A percentile compares a stretch with the other conserved stretches of the same genome.
These are phyloP conservation scores for Hydnum rufescens DNA, from an alignment of 768 basidiomycete species.

Conservation along the genomic window DNA sequence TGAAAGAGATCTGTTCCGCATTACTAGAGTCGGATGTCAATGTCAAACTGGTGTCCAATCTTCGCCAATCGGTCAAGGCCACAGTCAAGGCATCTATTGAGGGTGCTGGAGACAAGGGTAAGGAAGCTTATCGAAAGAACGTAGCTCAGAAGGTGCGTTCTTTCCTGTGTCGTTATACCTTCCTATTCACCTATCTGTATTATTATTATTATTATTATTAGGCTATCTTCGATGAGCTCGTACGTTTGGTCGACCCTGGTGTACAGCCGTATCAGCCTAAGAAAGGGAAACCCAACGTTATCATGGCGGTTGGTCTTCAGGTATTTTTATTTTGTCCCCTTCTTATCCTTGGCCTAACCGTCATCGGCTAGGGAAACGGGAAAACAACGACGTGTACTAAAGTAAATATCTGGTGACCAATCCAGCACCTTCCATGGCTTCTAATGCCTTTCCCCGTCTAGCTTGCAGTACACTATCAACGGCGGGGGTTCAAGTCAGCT, in stretches of 20 bases:
- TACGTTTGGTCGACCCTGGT: conserved; percentile 84
- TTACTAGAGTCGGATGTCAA: conserved; percentile 95
- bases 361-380: conserved; percentile 56
- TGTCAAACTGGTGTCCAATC: conserved; percentile 77
- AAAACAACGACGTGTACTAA: conserved; percentile 99
- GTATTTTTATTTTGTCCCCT: conserved; percentile 23
- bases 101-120: conserved; percentile 42
- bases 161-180: not conserved
- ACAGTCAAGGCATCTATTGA: conserved; percentile 76
- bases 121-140: conserved; percentile 66
- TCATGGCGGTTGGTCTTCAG: conserved; percentile 96
- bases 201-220: conserved; percentile 16
- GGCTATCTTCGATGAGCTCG: conserved; percentile 95
- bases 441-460: conserved; percentile 9
- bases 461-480: conserved; percentile 92
- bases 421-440: not conserved
- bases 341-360: not conserved
- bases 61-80: conserved; percentile 76
- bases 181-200: not conserved
- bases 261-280: conserved; percentile 91
- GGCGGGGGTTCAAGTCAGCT: conserved; percentile 87
- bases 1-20: conserved; percentile 90
- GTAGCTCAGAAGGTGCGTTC: conserved; percentile 69
- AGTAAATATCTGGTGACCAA: conserved; percentile 14
- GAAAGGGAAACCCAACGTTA: conserved; percentile 82